These are phyloP conservation scores for Hymenoscyphus occultus DNA, from an alignment of 2,329 filamentous ascomycete species.

Conservation along the genomic window DNA sequence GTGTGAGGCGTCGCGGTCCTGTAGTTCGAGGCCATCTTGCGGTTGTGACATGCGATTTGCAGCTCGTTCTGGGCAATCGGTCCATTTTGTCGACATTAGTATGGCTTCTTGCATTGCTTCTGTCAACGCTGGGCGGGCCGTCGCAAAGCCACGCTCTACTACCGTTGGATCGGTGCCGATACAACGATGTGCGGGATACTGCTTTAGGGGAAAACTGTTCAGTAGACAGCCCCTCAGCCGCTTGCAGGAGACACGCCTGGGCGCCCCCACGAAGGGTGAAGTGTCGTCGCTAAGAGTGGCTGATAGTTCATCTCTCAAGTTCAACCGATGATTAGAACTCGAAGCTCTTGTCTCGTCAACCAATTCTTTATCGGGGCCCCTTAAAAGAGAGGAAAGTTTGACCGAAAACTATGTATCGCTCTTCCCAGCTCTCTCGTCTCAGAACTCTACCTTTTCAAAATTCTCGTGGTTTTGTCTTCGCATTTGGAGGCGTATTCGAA, in stretches of 20 bases:
- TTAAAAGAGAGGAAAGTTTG: neutral
- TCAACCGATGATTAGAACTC: neutral
- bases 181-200: slow-evolving; percentile 21
- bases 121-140: slow-evolving; percentile 29
- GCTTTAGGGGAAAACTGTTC: slow-evolving; percentile 14
- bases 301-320: neutral
- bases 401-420: neutral
- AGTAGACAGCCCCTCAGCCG: slow-evolving; percentile 7
- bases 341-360: neutral
- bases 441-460: slow-evolving; percentile 7
- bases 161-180: slow-evolving; percentile 27
- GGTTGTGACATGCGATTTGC: slow-evolving; percentile 2
- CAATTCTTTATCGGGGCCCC: neutral
- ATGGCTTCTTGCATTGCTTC: slow-evolving; percentile 11
- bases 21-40: slow-evolving; percentile 8
- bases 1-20: slow-evolving; percentile 25
- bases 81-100: slow-evolving; percentile 19
- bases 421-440: slow-evolving; percentile 8
- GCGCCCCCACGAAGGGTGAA: neutral
- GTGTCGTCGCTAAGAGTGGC: neutral
- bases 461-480: slow-evolving; percentile 13
- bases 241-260: neutral
- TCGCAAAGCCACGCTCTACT: slow-evolving; percentile 18
- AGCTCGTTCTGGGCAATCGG: slow-evolving; percentile 12
- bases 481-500: slow-evolving; percentile 7